Conservation (phyloP, 2,329 filamentous ascomycete genomes). For the Botrytis cinerea region DNA sequence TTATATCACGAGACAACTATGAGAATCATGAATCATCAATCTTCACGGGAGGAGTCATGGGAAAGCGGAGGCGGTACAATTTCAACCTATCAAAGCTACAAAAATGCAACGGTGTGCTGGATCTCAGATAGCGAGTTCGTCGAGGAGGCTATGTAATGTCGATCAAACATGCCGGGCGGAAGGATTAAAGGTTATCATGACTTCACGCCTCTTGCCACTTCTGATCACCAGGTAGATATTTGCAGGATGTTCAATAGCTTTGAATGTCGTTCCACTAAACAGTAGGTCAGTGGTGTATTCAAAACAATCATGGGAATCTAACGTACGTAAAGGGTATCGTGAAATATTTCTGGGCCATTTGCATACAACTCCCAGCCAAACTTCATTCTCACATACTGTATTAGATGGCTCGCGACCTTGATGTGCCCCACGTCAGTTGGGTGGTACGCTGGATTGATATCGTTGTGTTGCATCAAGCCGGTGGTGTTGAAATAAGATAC, state of each 20-base stretch:
- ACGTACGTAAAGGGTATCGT: slow-evolving; percentile 49
- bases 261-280: slow-evolving; percentile 16
- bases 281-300: background rate
- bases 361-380: slow-evolving; percentile 59
- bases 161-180: background rate
- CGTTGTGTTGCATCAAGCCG: slow-evolving; percentile 62
- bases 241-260: background rate
- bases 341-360: slow-evolving; percentile 54
- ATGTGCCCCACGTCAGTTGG: slow-evolving; percentile 62
- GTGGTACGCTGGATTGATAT: slow-evolving; percentile 59
- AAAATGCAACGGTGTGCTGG: background rate
- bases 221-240: background rate
- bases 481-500: slow-evolving; percentile 64
- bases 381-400: slow-evolving; percentile 57
- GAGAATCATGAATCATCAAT: background rate
- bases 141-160: slow-evolving; percentile 11
- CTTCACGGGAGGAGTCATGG: background rate
- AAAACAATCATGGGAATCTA: background rate
- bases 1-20: background rate
- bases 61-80: background rate
- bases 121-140: slow-evolving; percentile 1
- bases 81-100: background rate
- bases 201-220: background rate
- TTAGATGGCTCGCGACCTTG: slow-evolving; percentile 61
- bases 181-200: slow-evolving; percentile 13